phyloP scores from a whole-genome alignment of 2,329 filamentous ascomycete genomes.

The Immersiporthe knoxdaviesiana region DNA sequence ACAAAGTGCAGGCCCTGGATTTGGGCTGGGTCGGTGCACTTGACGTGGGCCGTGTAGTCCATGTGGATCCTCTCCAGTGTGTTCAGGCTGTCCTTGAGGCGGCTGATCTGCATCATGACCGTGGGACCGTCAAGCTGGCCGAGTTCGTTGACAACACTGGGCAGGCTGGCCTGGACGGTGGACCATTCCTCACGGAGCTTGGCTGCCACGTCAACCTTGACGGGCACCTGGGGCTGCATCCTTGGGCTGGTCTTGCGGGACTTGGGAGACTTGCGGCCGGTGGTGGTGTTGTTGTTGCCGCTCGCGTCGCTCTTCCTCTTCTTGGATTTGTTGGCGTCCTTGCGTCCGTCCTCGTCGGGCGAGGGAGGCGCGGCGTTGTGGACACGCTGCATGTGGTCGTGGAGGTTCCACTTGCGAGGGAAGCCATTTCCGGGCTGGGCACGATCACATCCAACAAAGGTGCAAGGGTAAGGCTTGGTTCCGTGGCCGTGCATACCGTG shows the following conservation, averaged over 20 bases:
- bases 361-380: slow-evolving; percentile 59
- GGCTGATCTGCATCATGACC: slow-evolving; percentile 57
- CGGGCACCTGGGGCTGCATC: slow-evolving; percentile 38
- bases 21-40: slow-evolving; percentile 38
- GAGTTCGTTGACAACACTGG: slow-evolving; percentile 58
- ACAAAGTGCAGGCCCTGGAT: slow-evolving; percentile 42
- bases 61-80: slow-evolving; percentile 57
- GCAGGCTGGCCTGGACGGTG: slow-evolving; percentile 66
- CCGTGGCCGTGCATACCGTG: slow-evolving; percentile 96
- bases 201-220: slow-evolving; percentile 42
- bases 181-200: slow-evolving; percentile 59
- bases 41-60: slow-evolving; percentile 39
- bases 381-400: slow-evolving; percentile 96
- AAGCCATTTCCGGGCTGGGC: slow-evolving; percentile 84
- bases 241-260: slow-evolving; percentile 35
- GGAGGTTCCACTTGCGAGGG: slow-evolving; percentile 91
- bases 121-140: slow-evolving; percentile 55
- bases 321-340: slow-evolving; percentile 52
- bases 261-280: slow-evolving; percentile 53
- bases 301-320: slow-evolving; percentile 61
- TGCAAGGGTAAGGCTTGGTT: slow-evolving; percentile 88
- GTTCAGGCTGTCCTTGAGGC: slow-evolving; percentile 53
- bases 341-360: slow-evolving; percentile 33
- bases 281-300: slow-evolving; percentile 44
- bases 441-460: slow-evolving; percentile 85